A percentile compares a stretch with the other conserved stretches of the same genome.
phyloP scores from a whole-genome alignment of 768 basidiomycete genomes.

The Suillus fuscotomentosus region DNA sequence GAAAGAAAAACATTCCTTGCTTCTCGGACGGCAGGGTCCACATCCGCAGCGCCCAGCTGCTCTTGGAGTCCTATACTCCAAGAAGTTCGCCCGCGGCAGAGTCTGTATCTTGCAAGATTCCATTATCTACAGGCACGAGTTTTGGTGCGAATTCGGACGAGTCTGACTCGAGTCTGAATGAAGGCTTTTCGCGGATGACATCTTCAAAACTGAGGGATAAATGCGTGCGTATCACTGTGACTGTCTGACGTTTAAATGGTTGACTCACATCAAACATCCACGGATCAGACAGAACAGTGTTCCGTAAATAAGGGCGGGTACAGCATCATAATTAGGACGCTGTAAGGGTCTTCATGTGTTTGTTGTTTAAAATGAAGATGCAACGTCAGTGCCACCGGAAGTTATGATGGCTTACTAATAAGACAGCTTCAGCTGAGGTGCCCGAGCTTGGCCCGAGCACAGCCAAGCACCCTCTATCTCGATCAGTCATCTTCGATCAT shows the following conservation, averaged over 20 bases:
- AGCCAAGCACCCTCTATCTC: not conserved
- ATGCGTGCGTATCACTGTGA: conserved; percentile 16
- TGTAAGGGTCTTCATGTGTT: not conserved
- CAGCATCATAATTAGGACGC: not conserved
- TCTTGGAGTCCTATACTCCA: conserved; percentile 70
- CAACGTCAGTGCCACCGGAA: not conserved
- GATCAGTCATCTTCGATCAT: not conserved
- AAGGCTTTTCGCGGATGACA: conserved; percentile 60
- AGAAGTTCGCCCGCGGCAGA: conserved; percentile 47
- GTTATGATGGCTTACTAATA: not conserved
- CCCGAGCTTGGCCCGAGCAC: no score
- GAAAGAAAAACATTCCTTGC: conserved; percentile 58
- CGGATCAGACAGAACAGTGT: not conserved
- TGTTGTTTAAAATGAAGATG: not conserved
- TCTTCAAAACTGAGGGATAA: conserved; percentile 69
- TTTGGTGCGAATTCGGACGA: conserved; percentile 72
- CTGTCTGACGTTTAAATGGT: not conserved
- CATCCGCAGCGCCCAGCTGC: conserved; percentile 53
- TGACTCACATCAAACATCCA: not conserved
- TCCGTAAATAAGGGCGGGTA: not conserved
- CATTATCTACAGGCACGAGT: conserved; percentile 83
- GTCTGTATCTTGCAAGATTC: conserved; percentile 74
- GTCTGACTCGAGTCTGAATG: conserved; percentile 89
- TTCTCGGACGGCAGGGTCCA: conserved; percentile 71
- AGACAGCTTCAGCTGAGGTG: not conserved